phyloP scores from a whole-genome alignment of 148 eudicot species.

The Suaeda aralocaspica region DNA sequence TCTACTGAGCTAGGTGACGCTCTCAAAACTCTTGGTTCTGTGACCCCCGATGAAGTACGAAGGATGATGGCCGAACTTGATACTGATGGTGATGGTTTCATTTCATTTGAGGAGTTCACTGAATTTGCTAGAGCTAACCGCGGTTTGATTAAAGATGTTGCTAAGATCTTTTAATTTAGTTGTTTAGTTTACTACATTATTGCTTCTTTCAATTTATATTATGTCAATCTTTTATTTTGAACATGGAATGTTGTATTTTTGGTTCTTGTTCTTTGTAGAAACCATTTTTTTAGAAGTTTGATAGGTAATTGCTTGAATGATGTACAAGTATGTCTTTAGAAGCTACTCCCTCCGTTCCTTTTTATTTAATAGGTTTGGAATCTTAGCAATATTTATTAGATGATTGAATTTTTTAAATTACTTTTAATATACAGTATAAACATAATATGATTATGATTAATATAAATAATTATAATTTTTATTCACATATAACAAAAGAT shows the following conservation, averaged over 20 bases:
- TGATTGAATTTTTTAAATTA: no score
- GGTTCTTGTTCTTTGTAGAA: conserved; percentile 15
- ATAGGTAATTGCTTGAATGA: no score
- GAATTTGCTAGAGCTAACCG: conserved; percentile 59
- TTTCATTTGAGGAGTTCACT: conserved; percentile 66
- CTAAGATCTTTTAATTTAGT: conserved; percentile 60
- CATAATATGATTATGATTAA: no score
- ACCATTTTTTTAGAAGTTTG: background rate
- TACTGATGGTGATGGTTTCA: conserved; percentile 69
- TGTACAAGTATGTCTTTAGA: no score
- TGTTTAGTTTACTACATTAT: background rate
- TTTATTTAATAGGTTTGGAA: no score
- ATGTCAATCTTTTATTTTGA: background rate
- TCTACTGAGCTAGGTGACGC: conserved; percentile 74
- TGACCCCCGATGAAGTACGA: conserved; percentile 47
- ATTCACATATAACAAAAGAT: no score
- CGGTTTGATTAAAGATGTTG: conserved; percentile 75
- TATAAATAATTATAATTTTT: no score
- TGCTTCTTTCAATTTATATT: background rate
- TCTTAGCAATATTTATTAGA: no score
- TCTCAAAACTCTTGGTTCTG: conserved; percentile 62
- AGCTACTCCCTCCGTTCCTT: no score
- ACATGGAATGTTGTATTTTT: conserved; percentile 3
- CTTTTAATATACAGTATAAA: no score
- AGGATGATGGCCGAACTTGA: conserved; percentile 79